Percentiles rank a stretch among this genome's conserved stretches.
Conservation (phyloP, 2,329 filamentous ascomycete genomes). For the Scedosporium minutisporum region DNA sequence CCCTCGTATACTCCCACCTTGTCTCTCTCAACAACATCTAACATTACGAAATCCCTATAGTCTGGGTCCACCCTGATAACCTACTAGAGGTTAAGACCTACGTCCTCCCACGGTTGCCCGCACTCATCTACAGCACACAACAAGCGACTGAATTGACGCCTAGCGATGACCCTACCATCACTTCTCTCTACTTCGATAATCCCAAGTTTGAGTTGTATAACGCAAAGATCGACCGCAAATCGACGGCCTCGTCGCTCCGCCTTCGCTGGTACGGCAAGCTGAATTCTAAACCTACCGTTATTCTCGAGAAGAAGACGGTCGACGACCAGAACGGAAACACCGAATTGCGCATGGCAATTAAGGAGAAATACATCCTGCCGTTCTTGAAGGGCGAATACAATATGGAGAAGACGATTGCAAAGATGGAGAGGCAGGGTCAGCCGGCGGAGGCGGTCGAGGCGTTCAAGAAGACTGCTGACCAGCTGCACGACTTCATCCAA, state of each 20-base stretch:
- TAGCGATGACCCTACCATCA: constrained; percentile 79
- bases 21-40: constrained; percentile 13
- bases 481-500: constrained; percentile 72
- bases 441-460: constrained; percentile 55
- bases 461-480: constrained; percentile 62
- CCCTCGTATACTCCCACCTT: not conserved
- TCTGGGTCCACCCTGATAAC: constrained; percentile 96
- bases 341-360: constrained; percentile 74
- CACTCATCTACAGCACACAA: constrained; percentile 87
- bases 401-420: constrained; percentile 82
- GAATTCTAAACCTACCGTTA: constrained; percentile 66
- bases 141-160: constrained; percentile 73
- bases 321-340: constrained; percentile 66
- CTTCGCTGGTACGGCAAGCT: constrained; percentile 89
- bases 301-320: constrained; percentile 82
- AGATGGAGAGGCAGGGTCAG: constrained; percentile 71
- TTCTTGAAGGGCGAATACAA: constrained; percentile 83
- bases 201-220: constrained; percentile 76
- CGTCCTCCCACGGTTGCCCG: constrained; percentile 80
- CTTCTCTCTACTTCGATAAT: constrained; percentile 93
- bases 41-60: constrained; percentile 27
- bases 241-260: constrained; percentile 71
- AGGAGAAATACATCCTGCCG: constrained; percentile 84
- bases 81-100: constrained; percentile 93
- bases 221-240: constrained; percentile 68